Evolutionary conservation across 352 stramenopile genomes (phyloP).

Genomic region (Globisporangium nagaii): DNA sequence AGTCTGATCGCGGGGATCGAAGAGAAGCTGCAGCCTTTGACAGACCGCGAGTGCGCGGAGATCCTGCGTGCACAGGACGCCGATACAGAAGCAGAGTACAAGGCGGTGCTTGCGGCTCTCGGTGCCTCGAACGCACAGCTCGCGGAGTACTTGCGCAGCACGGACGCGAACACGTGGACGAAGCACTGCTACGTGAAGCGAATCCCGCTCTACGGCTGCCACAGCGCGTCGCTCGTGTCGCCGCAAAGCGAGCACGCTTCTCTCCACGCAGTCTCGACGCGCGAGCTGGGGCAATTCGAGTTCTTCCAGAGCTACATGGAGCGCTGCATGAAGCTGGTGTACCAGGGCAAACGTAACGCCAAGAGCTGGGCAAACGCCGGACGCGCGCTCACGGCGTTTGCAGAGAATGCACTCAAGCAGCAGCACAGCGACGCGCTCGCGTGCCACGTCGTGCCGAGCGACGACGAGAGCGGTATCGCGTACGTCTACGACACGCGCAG

Average conservation of each 20-base stretch:
- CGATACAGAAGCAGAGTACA: constrained; percentile 26
- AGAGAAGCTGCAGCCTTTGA: constrained; percentile 19
- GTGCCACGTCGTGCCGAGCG: constrained; percentile 37
- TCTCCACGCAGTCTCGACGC: constrained; percentile 7
- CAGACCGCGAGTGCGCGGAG: constrained; percentile 13
- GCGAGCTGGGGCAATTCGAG: constrained; percentile 28
- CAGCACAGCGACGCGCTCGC: constrained; percentile 23
- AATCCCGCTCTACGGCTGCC: constrained; percentile 31
- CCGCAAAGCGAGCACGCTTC: constrained; percentile 18
- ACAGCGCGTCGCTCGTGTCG: constrained; percentile 24
- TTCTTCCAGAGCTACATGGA: constrained; percentile 49
- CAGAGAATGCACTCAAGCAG: constrained; percentile 22
- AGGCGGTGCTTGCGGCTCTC: constrained; percentile 16
- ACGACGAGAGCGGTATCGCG: constrained; percentile 27
- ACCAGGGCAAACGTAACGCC: constrained; percentile 29
- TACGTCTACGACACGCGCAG: constrained; percentile 31
- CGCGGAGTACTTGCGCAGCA: constrained; percentile 15
- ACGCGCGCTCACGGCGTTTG: constrained; percentile 28
- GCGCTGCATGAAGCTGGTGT: constrained; percentile 31
- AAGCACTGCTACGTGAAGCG: constrained; percentile 33
- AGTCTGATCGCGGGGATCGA: constrained; percentile 26
- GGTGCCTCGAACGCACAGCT: constrained; percentile 11
- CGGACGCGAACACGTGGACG: constrained; percentile 27
- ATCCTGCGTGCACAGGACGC: constrained; percentile 25
- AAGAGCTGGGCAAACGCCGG: constrained; percentile 21